Conservation (phyloP, 2,329 filamentous ascomycete genomes). For the Cladosporium cucumerinum region DNA sequence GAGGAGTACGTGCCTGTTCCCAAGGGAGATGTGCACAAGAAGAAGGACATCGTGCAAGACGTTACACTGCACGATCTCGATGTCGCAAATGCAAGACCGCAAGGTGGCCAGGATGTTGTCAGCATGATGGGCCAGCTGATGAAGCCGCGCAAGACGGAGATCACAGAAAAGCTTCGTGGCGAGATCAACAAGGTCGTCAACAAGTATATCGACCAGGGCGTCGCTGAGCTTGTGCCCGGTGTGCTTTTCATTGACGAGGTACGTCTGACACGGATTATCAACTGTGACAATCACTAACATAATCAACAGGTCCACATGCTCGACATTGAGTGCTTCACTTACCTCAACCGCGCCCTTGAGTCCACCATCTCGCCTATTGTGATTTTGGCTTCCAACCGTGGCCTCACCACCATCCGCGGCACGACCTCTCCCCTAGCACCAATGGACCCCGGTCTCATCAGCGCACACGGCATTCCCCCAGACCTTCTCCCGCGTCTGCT, state of each 20-base stretch:
- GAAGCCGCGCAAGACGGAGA: conserved; percentile 99
- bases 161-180: conserved; percentile 89
- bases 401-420: conserved; percentile 87
- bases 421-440: conserved; percentile 43
- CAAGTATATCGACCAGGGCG: conserved; percentile 97
- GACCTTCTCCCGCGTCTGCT: conserved; percentile 92
- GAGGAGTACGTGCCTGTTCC: conserved; percentile 99
- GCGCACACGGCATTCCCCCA: conserved; percentile 88
- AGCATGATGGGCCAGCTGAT: conserved; percentile 99
- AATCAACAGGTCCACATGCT: conserved; percentile 89
- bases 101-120: conserved; percentile 99
- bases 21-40: conserved; percentile 99
- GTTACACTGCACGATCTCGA: conserved; percentile 96
- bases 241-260: conserved; percentile 99
- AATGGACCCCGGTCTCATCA: conserved; percentile 65
- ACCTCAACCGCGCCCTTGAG: conserved; percentile 96
- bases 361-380: conserved; percentile 93
- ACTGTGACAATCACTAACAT: conserved; percentile 5
- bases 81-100: conserved; percentile 88
- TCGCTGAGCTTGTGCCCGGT: conserved; percentile 95
- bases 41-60: conserved; percentile 99
- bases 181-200: conserved; percentile 99
- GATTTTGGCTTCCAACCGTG: conserved; percentile 94
- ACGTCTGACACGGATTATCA: conserved; percentile 29
- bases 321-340: conserved; percentile 98